Percentiles rank a stretch among this genome's conserved stretches.
These are phyloP conservation scores for Tolypocladium inflatum DNA, from an alignment of 2,329 filamentous ascomycete species.

Conservation along the genomic window DNA sequence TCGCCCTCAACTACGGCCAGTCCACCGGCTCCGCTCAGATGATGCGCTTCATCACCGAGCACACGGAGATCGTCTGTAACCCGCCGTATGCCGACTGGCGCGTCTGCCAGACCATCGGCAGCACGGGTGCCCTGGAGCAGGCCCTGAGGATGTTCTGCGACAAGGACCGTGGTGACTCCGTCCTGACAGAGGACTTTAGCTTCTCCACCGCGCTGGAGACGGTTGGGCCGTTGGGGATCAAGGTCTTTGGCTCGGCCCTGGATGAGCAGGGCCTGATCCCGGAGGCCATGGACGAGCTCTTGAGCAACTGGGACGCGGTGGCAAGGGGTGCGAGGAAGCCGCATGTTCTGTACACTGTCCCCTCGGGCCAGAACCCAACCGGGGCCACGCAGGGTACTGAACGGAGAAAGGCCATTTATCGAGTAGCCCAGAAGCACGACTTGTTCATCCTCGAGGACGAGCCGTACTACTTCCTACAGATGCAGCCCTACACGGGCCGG, in stretches of 20 bases:
- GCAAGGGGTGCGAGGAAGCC: conserved; percentile 38
- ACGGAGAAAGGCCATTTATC: conserved; percentile 64
- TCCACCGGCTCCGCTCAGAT: conserved; percentile 78
- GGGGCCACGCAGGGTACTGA: conserved; percentile 67
- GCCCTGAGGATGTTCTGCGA: conserved; percentile 72
- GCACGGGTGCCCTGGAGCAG: conserved; percentile 78
- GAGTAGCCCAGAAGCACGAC: conserved; percentile 73
- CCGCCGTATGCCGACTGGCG: conserved; percentile 90
- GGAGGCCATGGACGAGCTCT: conserved; percentile 38
- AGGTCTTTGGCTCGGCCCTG: conserved; percentile 38
- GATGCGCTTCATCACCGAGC: conserved; percentile 84
- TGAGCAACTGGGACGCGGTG: conserved; percentile 38
- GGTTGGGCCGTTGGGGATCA: conserved; percentile 41
- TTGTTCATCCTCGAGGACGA: conserved; percentile 85
- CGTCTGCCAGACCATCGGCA: conserved; percentile 74
- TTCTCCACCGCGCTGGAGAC: conserved; percentile 66
- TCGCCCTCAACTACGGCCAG: conserved; percentile 90
- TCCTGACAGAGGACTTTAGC: conserved; percentile 85
- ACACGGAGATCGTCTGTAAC: conserved; percentile 81
- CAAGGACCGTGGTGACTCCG: conserved; percentile 57
- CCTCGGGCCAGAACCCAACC: conserved; percentile 83
- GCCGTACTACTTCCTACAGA: conserved; percentile 90
- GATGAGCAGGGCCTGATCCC: conserved; percentile 46
- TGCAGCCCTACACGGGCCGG: conserved; percentile 61
- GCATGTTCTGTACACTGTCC: conserved; percentile 49